A percentile compares a stretch with the other conserved stretches of the same genome.
Evolutionary conservation across 352 stramenopile species (phyloP).

Genomic region (Globisporangium perplexum): DNA sequence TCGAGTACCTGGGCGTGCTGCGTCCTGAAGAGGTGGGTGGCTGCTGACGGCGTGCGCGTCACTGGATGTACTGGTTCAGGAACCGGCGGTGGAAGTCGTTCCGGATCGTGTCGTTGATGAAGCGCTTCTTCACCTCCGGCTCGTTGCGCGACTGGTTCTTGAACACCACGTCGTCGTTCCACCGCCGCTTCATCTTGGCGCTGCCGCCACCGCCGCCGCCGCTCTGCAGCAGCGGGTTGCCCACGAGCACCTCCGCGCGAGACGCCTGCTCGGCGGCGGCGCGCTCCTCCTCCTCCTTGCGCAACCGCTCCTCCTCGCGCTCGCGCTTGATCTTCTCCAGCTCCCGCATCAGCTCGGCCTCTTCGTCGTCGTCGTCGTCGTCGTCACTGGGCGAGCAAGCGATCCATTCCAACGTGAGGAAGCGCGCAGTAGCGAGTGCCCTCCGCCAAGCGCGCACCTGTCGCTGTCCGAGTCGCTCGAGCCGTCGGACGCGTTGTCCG

Average conservation of each 20-base stretch:
- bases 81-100: slow-evolving; percentile 99
- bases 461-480: slow-evolving; percentile 76
- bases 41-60: slow-evolving; percentile 8
- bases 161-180: slow-evolving; percentile 99
- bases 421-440: neutral
- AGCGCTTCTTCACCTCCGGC: slow-evolving; percentile 94
- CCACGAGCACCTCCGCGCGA: slow-evolving; percentile 90
- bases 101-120: slow-evolving; percentile 99
- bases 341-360: slow-evolving; percentile 95
- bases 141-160: slow-evolving; percentile 97
- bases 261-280: slow-evolving; percentile 73
- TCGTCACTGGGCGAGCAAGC: neutral
- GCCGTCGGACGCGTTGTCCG: slow-evolving; percentile 42
- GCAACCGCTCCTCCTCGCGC: slow-evolving; percentile 89
- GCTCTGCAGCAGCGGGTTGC: slow-evolving; percentile 89
- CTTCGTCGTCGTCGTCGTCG: slow-evolving; percentile 94
- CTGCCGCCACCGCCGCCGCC: slow-evolving; percentile 21
- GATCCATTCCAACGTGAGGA: too few species aligned
- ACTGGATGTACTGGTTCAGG: slow-evolving; percentile 95
- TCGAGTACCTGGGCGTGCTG: neutral
- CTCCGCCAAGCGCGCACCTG: slow-evolving; percentile 21
- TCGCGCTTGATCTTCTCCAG: slow-evolving; percentile 98
- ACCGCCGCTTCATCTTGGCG: slow-evolving; percentile 91
- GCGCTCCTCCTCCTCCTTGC: slow-evolving; percentile 86
- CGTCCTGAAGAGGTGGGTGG: too few species aligned